These are phyloP conservation scores for Leucocoprinus leucothites DNA, from an alignment of 768 basidiomycete species.

Conservation along the genomic window DNA sequence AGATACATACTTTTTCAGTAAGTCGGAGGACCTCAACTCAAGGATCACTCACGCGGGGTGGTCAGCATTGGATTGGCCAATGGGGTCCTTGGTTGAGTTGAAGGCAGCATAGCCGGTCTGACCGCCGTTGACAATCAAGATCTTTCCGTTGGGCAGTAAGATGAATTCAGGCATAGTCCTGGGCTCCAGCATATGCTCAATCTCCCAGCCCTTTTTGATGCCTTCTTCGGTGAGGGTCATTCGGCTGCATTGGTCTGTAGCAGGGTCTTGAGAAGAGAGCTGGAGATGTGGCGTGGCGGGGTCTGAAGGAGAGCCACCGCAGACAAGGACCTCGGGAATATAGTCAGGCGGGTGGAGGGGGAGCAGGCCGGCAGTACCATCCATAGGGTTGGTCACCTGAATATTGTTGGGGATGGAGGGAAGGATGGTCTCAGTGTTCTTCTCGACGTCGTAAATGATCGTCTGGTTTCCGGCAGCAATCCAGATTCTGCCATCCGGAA, in stretches of 20 bases:
- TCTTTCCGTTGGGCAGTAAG: slow-evolving; percentile 40
- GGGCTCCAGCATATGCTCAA: slow-evolving; percentile 39
- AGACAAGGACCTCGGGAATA: slow-evolving; percentile 44
- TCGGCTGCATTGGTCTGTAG: slow-evolving; percentile 40
- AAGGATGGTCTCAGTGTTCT: slow-evolving; percentile 33
- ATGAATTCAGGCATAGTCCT: slow-evolving; percentile 38
- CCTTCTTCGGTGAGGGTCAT: slow-evolving; percentile 39
- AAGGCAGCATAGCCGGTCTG: slow-evolving; percentile 39
- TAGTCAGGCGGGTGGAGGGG: slow-evolving; percentile 36
- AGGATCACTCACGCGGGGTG: slow-evolving; percentile 24
- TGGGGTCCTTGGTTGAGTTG: slow-evolving; percentile 26
- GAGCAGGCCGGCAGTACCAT: slow-evolving; percentile 34
- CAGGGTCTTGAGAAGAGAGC: slow-evolving; percentile 38
- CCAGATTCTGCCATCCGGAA: slow-evolving; percentile 40
- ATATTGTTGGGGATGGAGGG: slow-evolving; percentile 43
- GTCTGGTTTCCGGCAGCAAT: slow-evolving; percentile 39
- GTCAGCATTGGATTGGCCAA: slow-evolving; percentile 27
- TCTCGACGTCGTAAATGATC: slow-evolving; percentile 37
- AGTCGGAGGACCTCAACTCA: not conserved
- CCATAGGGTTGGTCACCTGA: slow-evolving; percentile 38
- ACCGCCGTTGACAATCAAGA: slow-evolving; percentile 43
- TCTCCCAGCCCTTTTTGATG: slow-evolving; percentile 41
- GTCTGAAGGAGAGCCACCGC: slow-evolving; percentile 38
- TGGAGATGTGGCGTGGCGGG: slow-evolving; percentile 25
- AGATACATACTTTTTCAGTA: not conserved